Evolutionary conservation across 2,329 filamentous ascomycete species (phyloP), one percentile per base, ranked within the genome.

Genomic region (Penicillium hordei): DNA sequence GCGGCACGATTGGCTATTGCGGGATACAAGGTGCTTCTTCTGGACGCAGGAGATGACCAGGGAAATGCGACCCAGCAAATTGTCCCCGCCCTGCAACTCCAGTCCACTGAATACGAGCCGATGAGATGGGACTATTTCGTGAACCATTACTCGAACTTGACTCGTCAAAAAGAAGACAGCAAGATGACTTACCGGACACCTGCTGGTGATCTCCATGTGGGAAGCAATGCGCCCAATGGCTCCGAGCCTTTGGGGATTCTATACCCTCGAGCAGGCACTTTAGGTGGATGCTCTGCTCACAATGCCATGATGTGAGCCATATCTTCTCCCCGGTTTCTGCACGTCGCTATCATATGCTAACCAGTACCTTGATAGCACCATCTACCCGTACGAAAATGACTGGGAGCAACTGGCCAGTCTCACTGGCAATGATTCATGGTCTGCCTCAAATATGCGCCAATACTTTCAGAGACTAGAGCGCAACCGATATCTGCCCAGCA

Each of bases 81-180:
- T 10, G 78, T 86, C 5, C 84, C 85, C 7, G 79, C 82, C 2
- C 79, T 83, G 65, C 79, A 81, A 23, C 78, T 79, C 48, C 76
- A 79, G 21, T 78, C 81, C 2, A 84, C 82, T 12, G 82, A 87
- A 65, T 82, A 86, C 59, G 76, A 77, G 25, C 77, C 79, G 19
- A 78, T 86, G 63, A 74, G 78, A 45, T 89, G 86, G 86, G 82
- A 86, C 69, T 88, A 83, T 72, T 88, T 82, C 61, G 83, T 86
- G n/a, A 79, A 79, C 45, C 85, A 88, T 69, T 87, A 86, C 65
- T 75, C 78, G 9, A 79, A 87, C 59, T 73, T 83, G 44, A 70
- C 72, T 23, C 77, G 81, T 38, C 82, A 85, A 61, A 76, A 79
- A 23, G 75, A 77, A 51, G 84, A 88, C 68, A 81, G 75, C 64